Conservation (phyloP, 2,329 filamentous ascomycete genomes). For the Pseudonectria buxi region DNA sequence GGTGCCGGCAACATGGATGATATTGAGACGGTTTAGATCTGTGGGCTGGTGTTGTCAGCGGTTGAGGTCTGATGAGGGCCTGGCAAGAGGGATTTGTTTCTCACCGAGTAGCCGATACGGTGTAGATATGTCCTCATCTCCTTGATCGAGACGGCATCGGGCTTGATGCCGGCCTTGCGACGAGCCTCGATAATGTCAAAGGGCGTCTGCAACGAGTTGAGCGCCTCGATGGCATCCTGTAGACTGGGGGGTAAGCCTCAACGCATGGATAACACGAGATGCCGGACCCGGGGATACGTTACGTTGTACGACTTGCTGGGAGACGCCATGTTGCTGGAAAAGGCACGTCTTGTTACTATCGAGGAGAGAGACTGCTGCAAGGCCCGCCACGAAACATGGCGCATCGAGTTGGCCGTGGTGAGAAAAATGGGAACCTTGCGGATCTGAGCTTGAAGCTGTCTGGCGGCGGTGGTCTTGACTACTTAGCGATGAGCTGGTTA, state of each 20-base stretch:
- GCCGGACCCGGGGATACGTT: slow-evolving; percentile 3
- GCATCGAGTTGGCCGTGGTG: slow-evolving; percentile 21
- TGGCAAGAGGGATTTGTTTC: slow-evolving; percentile 5
- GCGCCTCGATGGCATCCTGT: slow-evolving; percentile 75
- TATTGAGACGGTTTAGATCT: slow-evolving; percentile 55
- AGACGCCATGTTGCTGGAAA: slow-evolving; percentile 22
- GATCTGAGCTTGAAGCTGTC: no score
- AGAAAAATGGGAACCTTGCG: not conserved
- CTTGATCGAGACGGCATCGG: slow-evolving; percentile 62
- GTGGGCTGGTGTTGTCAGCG: slow-evolving; percentile 21
- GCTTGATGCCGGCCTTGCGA: slow-evolving; percentile 62
- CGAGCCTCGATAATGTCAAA: slow-evolving; percentile 74
- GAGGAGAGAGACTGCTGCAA: slow-evolving; percentile 14
- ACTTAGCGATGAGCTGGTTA: no score
- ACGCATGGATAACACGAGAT: not conserved
- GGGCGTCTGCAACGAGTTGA: slow-evolving; percentile 89
- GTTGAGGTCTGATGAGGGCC: not conserved
- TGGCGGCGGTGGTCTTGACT: no score
- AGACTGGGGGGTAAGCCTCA: slow-evolving; percentile 4
- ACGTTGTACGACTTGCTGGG: slow-evolving; percentile 30
- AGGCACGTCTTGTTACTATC: slow-evolving; percentile 9
- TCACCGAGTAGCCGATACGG: slow-evolving; percentile 67
- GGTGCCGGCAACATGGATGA: slow-evolving; percentile 67
- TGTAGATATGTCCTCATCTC: slow-evolving; percentile 75
- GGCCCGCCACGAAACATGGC: slow-evolving; percentile 25